Percentiles rank a stretch among this genome's conserved stretches.
Conservation (phyloP, 768 basidiomycete species). For the Crepidotus variabilis region DNA sequence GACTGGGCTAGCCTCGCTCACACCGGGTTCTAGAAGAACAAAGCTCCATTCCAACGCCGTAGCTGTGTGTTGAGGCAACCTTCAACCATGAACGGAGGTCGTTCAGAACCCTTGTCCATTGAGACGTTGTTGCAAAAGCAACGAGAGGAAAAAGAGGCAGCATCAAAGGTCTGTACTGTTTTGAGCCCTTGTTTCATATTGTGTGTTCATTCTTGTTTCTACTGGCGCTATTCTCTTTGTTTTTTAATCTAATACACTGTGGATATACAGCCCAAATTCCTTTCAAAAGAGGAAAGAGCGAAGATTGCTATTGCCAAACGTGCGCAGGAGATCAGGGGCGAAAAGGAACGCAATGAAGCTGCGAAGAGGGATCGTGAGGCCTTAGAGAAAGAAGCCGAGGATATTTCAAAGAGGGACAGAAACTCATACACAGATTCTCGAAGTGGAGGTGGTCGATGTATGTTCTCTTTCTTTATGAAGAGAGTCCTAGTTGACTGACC, state of each 20-base stretch:
- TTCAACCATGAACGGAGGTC: conserved; percentile 42
- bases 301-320: conserved; percentile 86
- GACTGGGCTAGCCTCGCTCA: too few species aligned
- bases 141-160: conserved; percentile 83
- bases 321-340: conserved; percentile 73
- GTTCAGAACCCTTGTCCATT: conserved; percentile 79
- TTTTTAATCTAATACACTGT: not conserved
- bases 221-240: not conserved
- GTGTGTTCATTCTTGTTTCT: too few species aligned
- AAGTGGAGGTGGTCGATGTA: conserved; percentile 40
- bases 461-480: conserved; percentile 22
- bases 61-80: not conserved
- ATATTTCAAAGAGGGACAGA: conserved; percentile 51
- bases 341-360: conserved; percentile 63
- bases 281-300: conserved; percentile 89
- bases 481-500: conserved; percentile 14
- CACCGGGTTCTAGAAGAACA: too few species aligned
- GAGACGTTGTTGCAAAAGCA: conserved; percentile 86
- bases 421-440: conserved; percentile 25
- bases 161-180: conserved; percentile 66
- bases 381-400: conserved; percentile 76
- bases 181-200: too few species aligned
- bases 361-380: conserved; percentile 57
- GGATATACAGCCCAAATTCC: conserved; percentile 77
- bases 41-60: too few species aligned